Evolutionary conservation across 2,329 filamentous ascomycete genomes (phyloP).

Genomic region (Pestalotiopsis sp.): DNA sequence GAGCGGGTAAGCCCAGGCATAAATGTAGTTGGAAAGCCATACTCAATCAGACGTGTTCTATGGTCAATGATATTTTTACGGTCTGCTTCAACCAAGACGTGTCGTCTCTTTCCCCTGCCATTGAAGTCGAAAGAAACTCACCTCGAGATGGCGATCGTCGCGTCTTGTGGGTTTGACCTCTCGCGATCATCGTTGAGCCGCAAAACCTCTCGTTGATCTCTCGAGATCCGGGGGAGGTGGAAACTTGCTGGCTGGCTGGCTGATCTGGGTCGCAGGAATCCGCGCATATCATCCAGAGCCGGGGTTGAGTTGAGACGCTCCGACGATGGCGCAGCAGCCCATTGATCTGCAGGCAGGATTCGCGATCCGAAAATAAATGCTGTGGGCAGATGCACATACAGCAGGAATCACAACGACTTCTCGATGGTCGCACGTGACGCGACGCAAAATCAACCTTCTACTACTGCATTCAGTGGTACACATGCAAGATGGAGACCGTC

Average conservation of each 20-base stretch:
- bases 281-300: no score
- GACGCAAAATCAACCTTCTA: no score
- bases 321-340: not conserved
- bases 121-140: slow-evolving; percentile 3
- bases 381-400: no score
- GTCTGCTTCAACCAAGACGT: no score
- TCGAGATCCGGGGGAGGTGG: not conserved
- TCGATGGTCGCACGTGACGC: no score
- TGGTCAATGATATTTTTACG: no score
- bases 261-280: not conserved
- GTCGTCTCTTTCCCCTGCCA: not conserved
- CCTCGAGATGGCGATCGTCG: not conserved
- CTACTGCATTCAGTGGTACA: no score
- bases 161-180: not conserved
- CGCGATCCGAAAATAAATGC: not conserved
- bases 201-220: not conserved
- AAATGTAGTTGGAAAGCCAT: no score
- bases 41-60: no score
- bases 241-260: not conserved
- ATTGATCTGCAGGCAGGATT: not conserved
- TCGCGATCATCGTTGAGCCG: not conserved
- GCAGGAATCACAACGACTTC: no score
- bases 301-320: not conserved
- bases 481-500: no score
- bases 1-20: no score